Conservation (phyloP, 2,329 filamentous ascomycete genomes). For the Xylaria digitata region DNA sequence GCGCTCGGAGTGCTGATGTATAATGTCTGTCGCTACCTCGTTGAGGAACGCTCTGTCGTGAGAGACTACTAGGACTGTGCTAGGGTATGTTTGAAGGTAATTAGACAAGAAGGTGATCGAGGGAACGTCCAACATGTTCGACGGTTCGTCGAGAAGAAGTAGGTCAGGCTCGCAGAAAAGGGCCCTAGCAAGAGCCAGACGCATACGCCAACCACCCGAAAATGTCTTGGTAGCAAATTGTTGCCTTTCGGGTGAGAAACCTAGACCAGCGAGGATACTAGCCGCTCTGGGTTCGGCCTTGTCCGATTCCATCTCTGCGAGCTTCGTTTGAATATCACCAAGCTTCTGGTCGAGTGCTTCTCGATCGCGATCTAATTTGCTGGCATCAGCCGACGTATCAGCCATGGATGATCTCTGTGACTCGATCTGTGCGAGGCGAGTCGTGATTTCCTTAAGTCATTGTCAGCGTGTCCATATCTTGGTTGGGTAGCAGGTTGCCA, state of each 20-base stretch:
- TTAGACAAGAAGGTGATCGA: conserved; percentile 98
- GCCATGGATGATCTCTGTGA: conserved; percentile 81
- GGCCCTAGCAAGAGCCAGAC: conserved; percentile 90
- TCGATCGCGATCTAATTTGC: conserved; percentile 83
- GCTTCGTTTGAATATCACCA: conserved; percentile 88
- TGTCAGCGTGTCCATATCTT: conserved; percentile 46
- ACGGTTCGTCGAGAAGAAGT: conserved; percentile 96
- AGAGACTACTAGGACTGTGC: conserved; percentile 94
- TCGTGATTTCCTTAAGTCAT: conserved; percentile 75
- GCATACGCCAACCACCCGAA: conserved; percentile 99
- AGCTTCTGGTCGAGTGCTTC: conserved; percentile 92
- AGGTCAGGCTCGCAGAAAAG: conserved; percentile 98
- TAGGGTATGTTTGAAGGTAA: conserved; percentile 93
- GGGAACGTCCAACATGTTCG: conserved; percentile 99
- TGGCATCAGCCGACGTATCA: conserved; percentile 91
- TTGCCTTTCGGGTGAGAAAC: conserved; percentile 93
- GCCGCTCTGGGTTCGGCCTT: conserved; percentile 96
- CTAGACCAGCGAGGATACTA: conserved; percentile 94
- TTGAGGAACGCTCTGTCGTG: conserved; percentile 99
- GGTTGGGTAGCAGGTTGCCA: conserved; percentile 32
- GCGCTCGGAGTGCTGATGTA: conserved; percentile 96
- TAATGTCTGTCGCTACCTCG: conserved; percentile 98
- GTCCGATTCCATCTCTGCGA: conserved; percentile 98
- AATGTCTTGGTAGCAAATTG: conserved; percentile 96
- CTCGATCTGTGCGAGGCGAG: conserved; percentile 81